Percentiles rank a stretch among this genome's conserved stretches.
Conservation (phyloP, 169 alveolate species). For the Eimeria praecox region DNA sequence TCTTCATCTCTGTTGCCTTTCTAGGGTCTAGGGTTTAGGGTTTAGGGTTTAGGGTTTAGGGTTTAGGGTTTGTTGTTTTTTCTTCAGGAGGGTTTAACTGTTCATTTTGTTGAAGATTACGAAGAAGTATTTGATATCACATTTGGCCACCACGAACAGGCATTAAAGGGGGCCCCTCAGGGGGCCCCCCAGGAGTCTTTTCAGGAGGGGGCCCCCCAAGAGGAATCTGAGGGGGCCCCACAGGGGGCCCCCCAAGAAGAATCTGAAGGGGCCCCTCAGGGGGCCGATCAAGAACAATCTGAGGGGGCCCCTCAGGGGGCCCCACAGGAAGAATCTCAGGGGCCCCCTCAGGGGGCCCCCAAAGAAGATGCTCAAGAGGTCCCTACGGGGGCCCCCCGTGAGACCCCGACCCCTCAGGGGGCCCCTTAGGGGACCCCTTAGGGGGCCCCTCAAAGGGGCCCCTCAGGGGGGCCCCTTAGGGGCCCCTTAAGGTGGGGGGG, state of each 20-base stretch:
- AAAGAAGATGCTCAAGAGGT: too few species aligned
- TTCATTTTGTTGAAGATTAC: conserved; percentile 84
- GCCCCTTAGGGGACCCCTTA: background rate
- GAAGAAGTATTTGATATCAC: conserved; percentile 82
- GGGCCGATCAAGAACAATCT: too few species aligned
- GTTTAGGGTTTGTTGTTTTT: background rate
- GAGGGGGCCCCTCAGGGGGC: too few species aligned
- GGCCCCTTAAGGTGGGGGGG: background rate
- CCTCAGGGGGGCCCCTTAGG: background rate
- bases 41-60: background rate
- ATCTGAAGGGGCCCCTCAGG: background rate
- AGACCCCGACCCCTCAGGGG: background rate
- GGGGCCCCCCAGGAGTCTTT: background rate
- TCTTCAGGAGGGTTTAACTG: conserved; percentile 76
- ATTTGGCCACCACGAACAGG: conserved; percentile 49
- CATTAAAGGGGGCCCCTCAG: background rate
- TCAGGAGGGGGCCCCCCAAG: background rate
- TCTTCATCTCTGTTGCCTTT: too few species aligned
- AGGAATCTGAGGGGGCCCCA: background rate
- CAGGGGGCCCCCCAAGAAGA: background rate
- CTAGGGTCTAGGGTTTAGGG: background rate
- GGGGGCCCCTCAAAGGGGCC: background rate
- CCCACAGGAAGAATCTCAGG: too few species aligned
- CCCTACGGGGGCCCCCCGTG: conserved; percentile 1
- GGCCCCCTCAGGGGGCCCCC: background rate